These are phyloP conservation scores for Hypoxylon sp. DNA, from an alignment of 2,329 filamentous ascomycete species.

Conservation along the genomic window DNA sequence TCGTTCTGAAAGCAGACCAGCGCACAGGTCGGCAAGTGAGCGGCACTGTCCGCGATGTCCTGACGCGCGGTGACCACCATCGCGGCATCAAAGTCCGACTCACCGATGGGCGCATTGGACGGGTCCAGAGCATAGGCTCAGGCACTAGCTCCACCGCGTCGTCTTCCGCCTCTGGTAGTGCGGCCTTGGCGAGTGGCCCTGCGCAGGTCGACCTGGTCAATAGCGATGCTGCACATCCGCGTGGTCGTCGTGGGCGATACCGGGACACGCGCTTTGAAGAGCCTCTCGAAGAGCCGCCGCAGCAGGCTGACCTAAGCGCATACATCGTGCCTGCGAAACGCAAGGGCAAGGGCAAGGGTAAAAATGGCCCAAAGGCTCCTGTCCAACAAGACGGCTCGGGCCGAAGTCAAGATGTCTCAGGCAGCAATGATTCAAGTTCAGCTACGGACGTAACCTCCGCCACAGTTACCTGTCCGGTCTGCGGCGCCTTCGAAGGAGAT, in stretches of 20 bases:
- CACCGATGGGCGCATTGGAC: slow-evolving; percentile 77
- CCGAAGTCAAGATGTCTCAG: slow-evolving; percentile 27
- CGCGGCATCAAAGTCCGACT: slow-evolving; percentile 85
- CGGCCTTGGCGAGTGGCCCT: slow-evolving; percentile 14
- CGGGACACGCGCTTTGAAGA: slow-evolving; percentile 56
- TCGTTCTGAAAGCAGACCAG: slow-evolving; percentile 83
- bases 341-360: slow-evolving; percentile 52
- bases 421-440: slow-evolving; percentile 28
- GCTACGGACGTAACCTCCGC: slow-evolving; percentile 51
- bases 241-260: slow-evolving; percentile 49
- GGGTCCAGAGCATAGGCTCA: slow-evolving; percentile 75
- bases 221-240: slow-evolving; percentile 40
- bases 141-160: slow-evolving; percentile 20
- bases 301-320: slow-evolving; percentile 65
- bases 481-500: slow-evolving; percentile 76
- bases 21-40: slow-evolving; percentile 79
- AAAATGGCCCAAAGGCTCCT: slow-evolving; percentile 43
- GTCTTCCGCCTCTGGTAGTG: slow-evolving; percentile 23
- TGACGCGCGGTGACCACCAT: slow-evolving; percentile 82
- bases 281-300: slow-evolving; percentile 56
- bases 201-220: slow-evolving; percentile 24
- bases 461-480: slow-evolving; percentile 73
- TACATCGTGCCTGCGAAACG: slow-evolving; percentile 61
- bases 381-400: slow-evolving; percentile 32
- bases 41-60: slow-evolving; percentile 75